A percentile compares a stretch with the other conserved stretches of the same genome.
Evolutionary conservation across 2,329 filamentous ascomycete species (phyloP).

Genomic region (Volutella citrinella): DNA sequence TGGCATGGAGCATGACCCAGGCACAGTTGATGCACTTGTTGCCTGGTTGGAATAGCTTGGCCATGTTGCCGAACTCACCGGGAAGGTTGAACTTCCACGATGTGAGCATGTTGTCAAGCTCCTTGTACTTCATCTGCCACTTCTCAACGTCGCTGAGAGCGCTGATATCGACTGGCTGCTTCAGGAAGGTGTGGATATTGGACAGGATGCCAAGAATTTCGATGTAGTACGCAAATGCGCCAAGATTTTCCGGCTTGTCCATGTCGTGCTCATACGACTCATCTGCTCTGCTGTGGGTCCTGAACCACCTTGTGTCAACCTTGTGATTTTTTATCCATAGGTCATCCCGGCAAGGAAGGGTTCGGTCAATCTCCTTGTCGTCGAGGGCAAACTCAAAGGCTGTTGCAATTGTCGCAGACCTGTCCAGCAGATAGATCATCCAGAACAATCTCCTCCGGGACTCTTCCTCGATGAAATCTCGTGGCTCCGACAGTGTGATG

Average conservation of each 20-base stretch:
- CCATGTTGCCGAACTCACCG: slow-evolving; percentile 79
- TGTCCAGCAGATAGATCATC: slow-evolving; percentile 89
- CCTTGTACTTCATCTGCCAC: slow-evolving; percentile 85
- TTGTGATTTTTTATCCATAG: slow-evolving; percentile 79
- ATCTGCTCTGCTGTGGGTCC: slow-evolving; percentile 42
- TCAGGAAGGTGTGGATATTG: slow-evolving; percentile 83
- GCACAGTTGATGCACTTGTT: slow-evolving; percentile 72
- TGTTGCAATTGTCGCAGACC: slow-evolving; percentile 86
- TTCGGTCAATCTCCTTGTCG: slow-evolving; percentile 85
- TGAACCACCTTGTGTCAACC: slow-evolving; percentile 83
- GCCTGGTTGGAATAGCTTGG: slow-evolving; percentile 69
- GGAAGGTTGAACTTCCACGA: slow-evolving; percentile 84
- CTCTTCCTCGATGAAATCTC: slow-evolving; percentile 87
- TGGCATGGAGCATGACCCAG: slow-evolving; percentile 89
- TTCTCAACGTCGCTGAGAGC: slow-evolving; percentile 80
- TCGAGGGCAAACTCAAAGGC: slow-evolving; percentile 89
- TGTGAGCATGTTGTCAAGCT: slow-evolving; percentile 75
- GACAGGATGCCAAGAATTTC: slow-evolving; percentile 86
- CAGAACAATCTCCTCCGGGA: slow-evolving; percentile 82
- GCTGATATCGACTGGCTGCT: slow-evolving; percentile 85
- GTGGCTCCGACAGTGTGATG: slow-evolving; percentile 78
- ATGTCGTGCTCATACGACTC: slow-evolving; percentile 57
- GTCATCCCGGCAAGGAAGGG: slow-evolving; percentile 82
- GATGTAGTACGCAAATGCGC: slow-evolving; percentile 85
- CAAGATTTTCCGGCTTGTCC: slow-evolving; percentile 75